A percentile compares a stretch with the other conserved stretches of the same genome.
phyloP scores from a whole-genome alignment of 441 rosid genomes.

The Caryocar brasiliense region DNA sequence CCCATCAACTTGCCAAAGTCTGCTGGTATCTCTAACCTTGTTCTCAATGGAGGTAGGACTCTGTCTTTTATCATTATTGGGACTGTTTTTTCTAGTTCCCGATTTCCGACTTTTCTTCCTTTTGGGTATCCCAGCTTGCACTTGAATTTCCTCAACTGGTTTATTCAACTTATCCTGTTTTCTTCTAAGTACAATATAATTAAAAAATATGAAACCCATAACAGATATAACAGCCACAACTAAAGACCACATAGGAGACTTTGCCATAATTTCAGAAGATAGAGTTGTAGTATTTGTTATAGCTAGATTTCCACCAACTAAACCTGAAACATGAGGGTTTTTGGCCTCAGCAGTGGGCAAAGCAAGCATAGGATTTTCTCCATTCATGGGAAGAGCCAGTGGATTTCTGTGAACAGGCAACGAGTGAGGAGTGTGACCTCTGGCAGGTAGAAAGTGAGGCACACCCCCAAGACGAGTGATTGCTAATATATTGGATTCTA shows the following conservation, averaged over 20 bases:
- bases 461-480: conserved; percentile 21
- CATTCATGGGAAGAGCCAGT: conserved; percentile 35
- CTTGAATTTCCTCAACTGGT: conserved; percentile 27
- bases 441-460: conserved; percentile 29
- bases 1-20: conserved; percentile 21
- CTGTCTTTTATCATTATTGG: conserved; percentile 27
- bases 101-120: conserved; percentile 57
- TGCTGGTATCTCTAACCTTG: conserved; percentile 13
- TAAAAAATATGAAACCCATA: conserved; percentile 22
- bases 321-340: conserved; percentile 17
- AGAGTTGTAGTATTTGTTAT: conserved; percentile 11
- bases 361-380: conserved; percentile 26
- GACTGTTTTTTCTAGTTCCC: conserved; percentile 33
- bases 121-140: conserved; percentile 28
- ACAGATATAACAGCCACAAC: conserved; percentile 23
- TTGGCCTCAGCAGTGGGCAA: conserved; percentile 39
- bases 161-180: conserved; percentile 30
- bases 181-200: conserved; percentile 10
- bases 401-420: conserved; percentile 23
- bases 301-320: conserved; percentile 18
- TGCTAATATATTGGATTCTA: conserved; percentile 26
- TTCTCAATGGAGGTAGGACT: conserved; percentile 19
- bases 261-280: conserved; percentile 15
- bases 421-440: conserved; percentile 21
- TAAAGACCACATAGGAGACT: conserved; percentile 15